Base-by-base conservation (phyloP, 208 protist genomes). In the Trypanosoma caninum region DNA sequence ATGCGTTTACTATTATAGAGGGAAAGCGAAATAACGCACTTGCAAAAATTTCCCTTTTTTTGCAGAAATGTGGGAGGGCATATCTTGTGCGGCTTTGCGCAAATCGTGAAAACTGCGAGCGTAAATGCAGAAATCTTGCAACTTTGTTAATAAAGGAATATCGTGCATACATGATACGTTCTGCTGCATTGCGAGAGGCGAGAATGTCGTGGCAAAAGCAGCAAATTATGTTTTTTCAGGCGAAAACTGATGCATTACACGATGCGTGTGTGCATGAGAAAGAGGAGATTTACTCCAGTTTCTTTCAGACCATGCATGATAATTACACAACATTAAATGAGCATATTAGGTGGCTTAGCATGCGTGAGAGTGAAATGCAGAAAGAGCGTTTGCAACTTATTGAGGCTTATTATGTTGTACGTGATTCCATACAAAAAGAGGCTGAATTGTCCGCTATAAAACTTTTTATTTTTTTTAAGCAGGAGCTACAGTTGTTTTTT, bases 1-100 rank as follows among this genome's bases (percentile, higher is more conserved):
- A 76, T 8, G 48, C 76, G 0, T 72, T 72, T 40, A 47, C 46
- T 4, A 57, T 54, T 3, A 63, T 75, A 2, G 56, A 78, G 40
- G 41, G 31, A n/a, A 20, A 16, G 27, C 52, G 70, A 35, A 68
- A 72, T 16, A 59, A 65, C 8, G 52, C 64, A 22, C 40, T 76
- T 45, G 13, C 25, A 38, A 58, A 52, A 8, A 63, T 70, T 48
- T 66, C 60, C 33, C 23, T 13, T 31, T 14, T 20, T 23, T 16
- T 76, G 33, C 61, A 76, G n/a, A 54, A 13, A 10, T 44, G 31
- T 35, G 65, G 65, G 20, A 38, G 65, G 10, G 65, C 22, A 25
- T 61, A 57, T 22, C 55, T 62, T 30, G 30, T 0, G 22, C 20
- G 65, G 11, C 18, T 63, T 2, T 18, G 30, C 2, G 11, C 46